Percentiles rank a stretch among this genome's conserved stretches.
These are phyloP conservation scores for Discostella stelligera DNA, from an alignment of 352 stramenopile genomes.

Conservation along the genomic window DNA sequence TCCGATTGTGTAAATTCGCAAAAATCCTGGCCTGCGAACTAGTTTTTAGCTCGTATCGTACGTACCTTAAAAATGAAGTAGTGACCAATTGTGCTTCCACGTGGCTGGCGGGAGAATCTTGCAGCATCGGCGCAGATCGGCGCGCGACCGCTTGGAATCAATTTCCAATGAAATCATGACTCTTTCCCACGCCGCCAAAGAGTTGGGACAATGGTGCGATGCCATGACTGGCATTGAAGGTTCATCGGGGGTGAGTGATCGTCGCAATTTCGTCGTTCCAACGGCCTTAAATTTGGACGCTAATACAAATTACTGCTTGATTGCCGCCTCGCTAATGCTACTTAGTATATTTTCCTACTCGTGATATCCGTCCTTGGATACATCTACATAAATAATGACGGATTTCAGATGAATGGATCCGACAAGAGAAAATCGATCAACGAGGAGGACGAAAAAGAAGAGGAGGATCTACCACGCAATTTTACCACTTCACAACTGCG, in stretches of 20 bases:
- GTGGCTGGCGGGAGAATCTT: too few species aligned
- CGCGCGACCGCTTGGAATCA: too few species aligned
- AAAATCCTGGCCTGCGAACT: too few species aligned
- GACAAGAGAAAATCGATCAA: constrained; percentile 33
- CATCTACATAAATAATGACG: constrained; percentile 45
- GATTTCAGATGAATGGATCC: constrained; percentile 40
- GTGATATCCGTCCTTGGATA: constrained; percentile 35
- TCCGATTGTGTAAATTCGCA: too few species aligned
- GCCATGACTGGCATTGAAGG: constrained; percentile 40
- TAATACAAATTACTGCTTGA: constrained; percentile 16
- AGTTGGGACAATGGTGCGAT: constrained; percentile 49
- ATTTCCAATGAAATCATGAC: constrained; percentile 31
- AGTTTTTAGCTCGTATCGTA: too few species aligned
- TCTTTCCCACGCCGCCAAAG: constrained; percentile 43
- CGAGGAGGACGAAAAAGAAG: constrained; percentile 60
- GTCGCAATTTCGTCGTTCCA: too few species aligned
- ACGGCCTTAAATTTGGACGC: too few species aligned
- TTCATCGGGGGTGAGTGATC: constrained; percentile 38
- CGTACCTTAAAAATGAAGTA: too few species aligned
- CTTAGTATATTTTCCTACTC: constrained; percentile 45
- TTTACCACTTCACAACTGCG: constrained; percentile 90
- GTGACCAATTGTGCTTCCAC: too few species aligned
- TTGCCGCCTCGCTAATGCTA: neutral
- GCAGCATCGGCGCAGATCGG: too few species aligned
- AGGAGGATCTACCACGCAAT: constrained; percentile 83